A percentile compares a stretch with the other conserved stretches of the same genome.
phyloP scores from a whole-genome alignment of 1,284 basidiomycete genomes.

The Phenoliferia sp. region DNA sequence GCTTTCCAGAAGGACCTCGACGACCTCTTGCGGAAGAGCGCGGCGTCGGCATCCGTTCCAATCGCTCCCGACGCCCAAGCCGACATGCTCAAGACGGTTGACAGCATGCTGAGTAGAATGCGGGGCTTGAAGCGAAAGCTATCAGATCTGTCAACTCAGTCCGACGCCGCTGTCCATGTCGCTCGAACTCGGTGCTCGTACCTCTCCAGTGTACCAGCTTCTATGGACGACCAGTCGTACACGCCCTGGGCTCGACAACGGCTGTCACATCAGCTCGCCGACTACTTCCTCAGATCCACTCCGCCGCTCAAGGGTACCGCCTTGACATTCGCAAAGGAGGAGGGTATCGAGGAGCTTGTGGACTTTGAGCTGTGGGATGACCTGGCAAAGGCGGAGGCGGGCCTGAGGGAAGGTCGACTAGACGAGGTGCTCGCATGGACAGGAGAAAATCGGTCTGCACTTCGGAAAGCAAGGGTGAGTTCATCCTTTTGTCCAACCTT shows the following conservation, averaged over 20 bases:
- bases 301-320: conserved; percentile 57
- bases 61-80: conserved; percentile 37
- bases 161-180: conserved; percentile 5
- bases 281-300: conserved; percentile 76
- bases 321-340: conserved; percentile 61
- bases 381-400: conserved; percentile 81
- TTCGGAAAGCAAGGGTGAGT: conserved; percentile 79
- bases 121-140: conserved; percentile 78
- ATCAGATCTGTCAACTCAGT: conserved; percentile 29
- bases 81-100: conserved; percentile 59
- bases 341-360: conserved; percentile 68
- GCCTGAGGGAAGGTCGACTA: conserved; percentile 65
- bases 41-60: conserved; percentile 40
- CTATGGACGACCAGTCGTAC: conserved; percentile 58
- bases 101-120: conserved; percentile 67
- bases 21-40: conserved; percentile 55
- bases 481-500: not conserved
- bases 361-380: conserved; percentile 61
- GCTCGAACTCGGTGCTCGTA: conserved; percentile 54
- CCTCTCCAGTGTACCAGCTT: conserved; percentile 56
- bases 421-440: conserved; percentile 92
- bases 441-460: conserved; percentile 85
- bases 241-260: conserved; percentile 70
- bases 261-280: conserved; percentile 84
- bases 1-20: conserved; percentile 37